phyloP scores from a whole-genome alignment of 108 stramenopile species.

The Schizochytrium sp. region DNA sequence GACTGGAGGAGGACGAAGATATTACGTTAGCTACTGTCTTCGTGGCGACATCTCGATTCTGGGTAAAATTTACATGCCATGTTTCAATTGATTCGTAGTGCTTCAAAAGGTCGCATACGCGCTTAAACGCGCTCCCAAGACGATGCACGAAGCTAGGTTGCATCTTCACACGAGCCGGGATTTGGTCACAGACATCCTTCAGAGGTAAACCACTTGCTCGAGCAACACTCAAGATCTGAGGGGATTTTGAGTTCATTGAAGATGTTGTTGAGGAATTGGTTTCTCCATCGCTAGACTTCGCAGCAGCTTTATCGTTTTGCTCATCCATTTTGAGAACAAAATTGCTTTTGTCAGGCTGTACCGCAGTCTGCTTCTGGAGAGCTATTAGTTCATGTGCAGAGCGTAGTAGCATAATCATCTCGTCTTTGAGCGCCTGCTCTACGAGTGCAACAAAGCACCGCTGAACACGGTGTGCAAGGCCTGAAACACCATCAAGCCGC shows the following conservation, averaged over 20 bases:
- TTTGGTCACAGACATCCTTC: slow-evolving; percentile 6
- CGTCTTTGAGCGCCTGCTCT: slow-evolving; percentile 13
- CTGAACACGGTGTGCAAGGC: slow-evolving; percentile 13
- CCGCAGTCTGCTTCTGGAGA: background rate
- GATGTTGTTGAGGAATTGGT: no score
- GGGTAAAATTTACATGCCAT: background rate
- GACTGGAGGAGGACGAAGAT: background rate
- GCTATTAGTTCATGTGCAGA: background rate
- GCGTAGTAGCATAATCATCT: background rate
- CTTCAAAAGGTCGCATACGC: background rate
- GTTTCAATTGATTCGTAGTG: background rate
- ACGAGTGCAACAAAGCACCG: background rate
- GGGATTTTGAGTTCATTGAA: no score
- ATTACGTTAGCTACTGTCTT: background rate
- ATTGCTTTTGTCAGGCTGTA: no score
- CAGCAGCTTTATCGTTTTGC: no score
- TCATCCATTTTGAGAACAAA: no score
- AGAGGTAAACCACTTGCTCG: slow-evolving; percentile 25
- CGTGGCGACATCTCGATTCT: background rate
- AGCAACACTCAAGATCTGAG: background rate
- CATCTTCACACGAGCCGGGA: slow-evolving; percentile 1
- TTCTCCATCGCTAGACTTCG: background rate
- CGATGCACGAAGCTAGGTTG: slow-evolving; percentile 21
- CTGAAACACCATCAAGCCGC: slow-evolving; percentile 5
- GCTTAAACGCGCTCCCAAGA: background rate